Base-by-base conservation (phyloP, 2,329 filamentous ascomycete genomes). In the Blumeria graminis region DNA sequence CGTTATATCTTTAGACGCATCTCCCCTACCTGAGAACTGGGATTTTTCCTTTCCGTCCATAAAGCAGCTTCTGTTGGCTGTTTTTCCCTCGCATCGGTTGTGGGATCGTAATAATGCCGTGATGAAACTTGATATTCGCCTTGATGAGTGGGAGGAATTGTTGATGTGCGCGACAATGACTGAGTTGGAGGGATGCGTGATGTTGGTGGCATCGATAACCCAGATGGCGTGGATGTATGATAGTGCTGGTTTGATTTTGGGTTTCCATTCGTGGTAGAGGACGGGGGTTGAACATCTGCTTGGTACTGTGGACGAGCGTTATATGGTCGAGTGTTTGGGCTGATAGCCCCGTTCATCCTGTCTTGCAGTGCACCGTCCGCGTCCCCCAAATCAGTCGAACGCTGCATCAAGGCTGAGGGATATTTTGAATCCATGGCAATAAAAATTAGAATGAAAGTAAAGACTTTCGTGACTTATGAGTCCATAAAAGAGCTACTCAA, bases 71-170 rank as follows among this genome's bases (percentile, higher is more conserved):
- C 69, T 28, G 67, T 64, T 32, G 67, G 63, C 56, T 65, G 65
- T 58, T 69, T 67, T 60, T 71, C 67, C 58, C 68, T 66, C 8
- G 70, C 70, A 59, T 71, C 70, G 22, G 70, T 70, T 50, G 70
- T 68, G 43, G 70, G 70, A 61, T 72, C 70, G 65, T 72, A 72
- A 58, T 71, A 71, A 61, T 68, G 70, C 62, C 65, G 66, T 56
- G 63, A 58, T 32, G 63, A 60, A 39, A 65, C 64, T 48, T 66
- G 67, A 61, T 68, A 69, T 51, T 66, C 65, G 58, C 64, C 65
- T 50, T 60, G 62, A 60, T 64, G 63, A 57, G 34, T 18, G 14
- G 61, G 53, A 51, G 63, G 51, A 39, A 65, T 59, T 48, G 62
- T 56, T 45, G 62, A 58, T 28, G 58, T 56, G 58, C 60, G 60